Percentiles rank a stretch among this genome's conserved stretches.
Conservation (phyloP, 106 monocot genomes). For the Xerophyta viscosa region DNA sequence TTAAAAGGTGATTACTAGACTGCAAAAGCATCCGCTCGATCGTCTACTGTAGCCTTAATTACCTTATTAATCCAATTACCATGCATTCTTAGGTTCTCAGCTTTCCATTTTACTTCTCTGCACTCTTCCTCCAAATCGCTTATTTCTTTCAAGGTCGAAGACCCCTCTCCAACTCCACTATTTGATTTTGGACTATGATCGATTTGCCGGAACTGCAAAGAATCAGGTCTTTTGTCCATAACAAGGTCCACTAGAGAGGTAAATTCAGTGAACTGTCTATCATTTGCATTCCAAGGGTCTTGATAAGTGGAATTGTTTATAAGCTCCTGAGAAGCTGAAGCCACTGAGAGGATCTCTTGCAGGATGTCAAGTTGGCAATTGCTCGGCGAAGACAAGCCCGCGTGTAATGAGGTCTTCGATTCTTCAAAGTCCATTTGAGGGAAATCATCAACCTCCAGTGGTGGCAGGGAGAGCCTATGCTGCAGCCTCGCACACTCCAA, state of each 20-base stretch:
- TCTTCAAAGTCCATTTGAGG: slow-evolving; percentile 29
- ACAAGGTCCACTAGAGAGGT: slow-evolving; percentile 16
- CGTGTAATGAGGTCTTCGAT: slow-evolving; percentile 19
- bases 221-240: background rate
- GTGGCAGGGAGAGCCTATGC: slow-evolving; percentile 67
- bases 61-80: slow-evolving; percentile 22
- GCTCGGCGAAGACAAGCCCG: slow-evolving; percentile 9
- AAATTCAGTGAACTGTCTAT: slow-evolving; percentile 22
- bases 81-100: slow-evolving; percentile 33
- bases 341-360: slow-evolving; percentile 64
- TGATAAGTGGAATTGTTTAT: slow-evolving; percentile 37
- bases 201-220: background rate
- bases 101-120: slow-evolving; percentile 38
- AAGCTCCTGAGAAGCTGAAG: slow-evolving; percentile 63
- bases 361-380: slow-evolving; percentile 30
- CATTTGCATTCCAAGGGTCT: slow-evolving; percentile 25
- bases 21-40: no score
- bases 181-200: no score
- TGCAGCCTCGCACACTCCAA: slow-evolving; percentile 82
- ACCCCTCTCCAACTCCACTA: slow-evolving; percentile 13
- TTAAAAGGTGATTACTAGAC: no score
- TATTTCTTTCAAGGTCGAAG: slow-evolving; percentile 46
- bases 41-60: background rate
- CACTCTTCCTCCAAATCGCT: slow-evolving; percentile 73
- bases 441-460: slow-evolving; percentile 63